A percentile compares a stretch with the other conserved stretches of the same genome.
These are phyloP conservation scores for Colletotrichum graminicola DNA, from an alignment of 2,329 filamentous ascomycete genomes.

Conservation along the genomic window DNA sequence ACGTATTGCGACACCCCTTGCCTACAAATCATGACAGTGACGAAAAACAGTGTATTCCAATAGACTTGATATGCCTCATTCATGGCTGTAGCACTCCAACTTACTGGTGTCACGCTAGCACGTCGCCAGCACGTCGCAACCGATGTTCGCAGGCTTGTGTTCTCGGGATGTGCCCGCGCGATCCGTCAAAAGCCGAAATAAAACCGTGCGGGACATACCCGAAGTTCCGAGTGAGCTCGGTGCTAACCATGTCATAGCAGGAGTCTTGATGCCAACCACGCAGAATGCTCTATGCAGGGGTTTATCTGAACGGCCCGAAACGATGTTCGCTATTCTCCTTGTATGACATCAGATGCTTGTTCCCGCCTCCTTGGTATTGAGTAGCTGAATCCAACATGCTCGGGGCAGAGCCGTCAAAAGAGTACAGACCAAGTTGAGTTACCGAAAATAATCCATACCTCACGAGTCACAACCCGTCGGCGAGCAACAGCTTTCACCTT, in stretches of 20 bases:
- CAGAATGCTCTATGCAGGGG: not conserved
- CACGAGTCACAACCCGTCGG: not conserved
- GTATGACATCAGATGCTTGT: constrained; percentile 20
- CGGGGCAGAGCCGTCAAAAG: not conserved
- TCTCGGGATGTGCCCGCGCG: not conserved
- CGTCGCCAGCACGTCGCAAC: not conserved
- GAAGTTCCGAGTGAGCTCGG: constrained; percentile 6
- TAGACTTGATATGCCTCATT: not conserved
- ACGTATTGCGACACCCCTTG: not conserved
- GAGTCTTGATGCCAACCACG: not conserved
- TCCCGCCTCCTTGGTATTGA: constrained; percentile 5
- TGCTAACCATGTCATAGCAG: constrained; percentile 10
- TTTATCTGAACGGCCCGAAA: constrained; percentile 1
- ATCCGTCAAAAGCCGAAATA: not conserved
- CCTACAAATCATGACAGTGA: not conserved
- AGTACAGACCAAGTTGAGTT: not conserved
- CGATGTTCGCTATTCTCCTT: constrained; percentile 11
- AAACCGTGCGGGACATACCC: not conserved
- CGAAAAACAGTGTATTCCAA: no score
- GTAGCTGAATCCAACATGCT: not conserved
- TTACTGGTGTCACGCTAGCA: not conserved
- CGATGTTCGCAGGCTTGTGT: not conserved
- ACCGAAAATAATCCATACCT: not conserved
- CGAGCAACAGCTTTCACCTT: not conserved
- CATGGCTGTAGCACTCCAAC: not conserved